These are phyloP conservation scores for Chalciporus piperatus DNA, from an alignment of 768 basidiomycete species.

Conservation along the genomic window DNA sequence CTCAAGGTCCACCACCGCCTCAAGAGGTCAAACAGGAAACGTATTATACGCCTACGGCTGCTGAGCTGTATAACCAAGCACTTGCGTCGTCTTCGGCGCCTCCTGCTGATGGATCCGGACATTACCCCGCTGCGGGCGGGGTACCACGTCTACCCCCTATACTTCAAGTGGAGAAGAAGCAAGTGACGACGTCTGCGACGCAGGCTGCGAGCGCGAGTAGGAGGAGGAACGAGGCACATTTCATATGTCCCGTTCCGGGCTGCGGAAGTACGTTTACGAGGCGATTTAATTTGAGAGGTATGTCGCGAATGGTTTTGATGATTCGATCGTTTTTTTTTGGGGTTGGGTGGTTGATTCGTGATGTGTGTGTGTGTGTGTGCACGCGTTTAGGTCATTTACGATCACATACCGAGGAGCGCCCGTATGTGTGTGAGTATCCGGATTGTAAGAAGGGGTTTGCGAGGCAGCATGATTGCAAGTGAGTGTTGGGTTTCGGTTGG, in stretches of 20 bases:
- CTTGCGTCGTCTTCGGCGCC: constrained; percentile 32
- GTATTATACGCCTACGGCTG: constrained; percentile 51
- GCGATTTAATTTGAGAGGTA: constrained; percentile 84
- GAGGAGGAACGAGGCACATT: constrained; percentile 86
- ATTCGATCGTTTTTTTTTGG: constrained; percentile 6
- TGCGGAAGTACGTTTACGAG: constrained; percentile 98
- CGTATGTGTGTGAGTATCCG: constrained; percentile 90
- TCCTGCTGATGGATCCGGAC: constrained; percentile 21
- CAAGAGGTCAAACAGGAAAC: constrained; percentile 42
- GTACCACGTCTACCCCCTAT: constrained; percentile 74
- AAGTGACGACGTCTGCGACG: constrained; percentile 92
- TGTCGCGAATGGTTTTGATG: constrained; percentile 8
- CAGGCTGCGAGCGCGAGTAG: constrained; percentile 89
- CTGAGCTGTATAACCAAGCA: constrained; percentile 52
- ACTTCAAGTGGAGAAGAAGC: constrained; percentile 88
- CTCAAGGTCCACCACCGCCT: constrained; percentile 17
- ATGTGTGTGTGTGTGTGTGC: neutral
- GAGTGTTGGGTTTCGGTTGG: constrained; percentile 33
- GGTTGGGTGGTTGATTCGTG: neutral
- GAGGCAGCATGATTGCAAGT: constrained; percentile 97
- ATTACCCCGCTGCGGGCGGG: constrained; percentile 30
- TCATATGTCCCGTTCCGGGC: constrained; percentile 90
- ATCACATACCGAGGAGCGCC: constrained; percentile 93
- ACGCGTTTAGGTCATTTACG: constrained; percentile 82
- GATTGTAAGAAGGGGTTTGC: constrained; percentile 96